Evolutionary conservation across 768 basidiomycete genomes (phyloP), one percentile per base, ranked within the genome.

Genomic region (Suillus luteus): DNA sequence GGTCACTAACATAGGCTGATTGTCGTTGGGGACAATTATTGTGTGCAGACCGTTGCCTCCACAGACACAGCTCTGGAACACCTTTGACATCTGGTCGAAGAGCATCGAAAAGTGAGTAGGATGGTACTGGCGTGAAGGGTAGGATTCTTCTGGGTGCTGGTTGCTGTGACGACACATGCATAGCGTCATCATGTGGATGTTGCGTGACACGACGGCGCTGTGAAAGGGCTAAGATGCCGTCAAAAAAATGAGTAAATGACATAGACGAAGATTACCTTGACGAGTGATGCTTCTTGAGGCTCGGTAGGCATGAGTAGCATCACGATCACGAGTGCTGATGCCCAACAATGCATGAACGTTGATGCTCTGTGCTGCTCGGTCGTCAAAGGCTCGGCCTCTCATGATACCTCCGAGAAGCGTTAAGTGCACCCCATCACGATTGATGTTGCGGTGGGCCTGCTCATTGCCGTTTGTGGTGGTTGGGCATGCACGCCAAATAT

Each of bases 191-290:
- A 46, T 48, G 22, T 22, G 5, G 22, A 46, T 46, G n/a, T 46
- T 22, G 46, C 22, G 46, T 22, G 46, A 46, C 46, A 46, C 5
- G n/a, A 22, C 1, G 11, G 46, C 46, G 3, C 19, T 46, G 44
- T 46, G 44, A 46, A 46, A 46, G 44, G 44, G 44, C 44, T 46
- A n/a, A 46, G 44, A 46, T 46, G 19, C 44, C n/a, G n/a, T 46
- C 44, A 46, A 46, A 10, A 46, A 19, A 46, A 46, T 46, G 44
- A n/a, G 44, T 46, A 46, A 46, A 46, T n/a, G 44, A 46, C 44
- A 11, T 46, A 46, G 44, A 46, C 5, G 3, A 46, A 46, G 44
- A 46, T 46, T 46, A 46, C 44, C 10, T 46, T 46, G 44, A 46
- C 10, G 4, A 46, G 44, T 46, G 19, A 46, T 46, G 44, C 44